phyloP scores from a whole-genome alignment of 768 basidiomycete genomes.

The Polyporus arcularius region DNA sequence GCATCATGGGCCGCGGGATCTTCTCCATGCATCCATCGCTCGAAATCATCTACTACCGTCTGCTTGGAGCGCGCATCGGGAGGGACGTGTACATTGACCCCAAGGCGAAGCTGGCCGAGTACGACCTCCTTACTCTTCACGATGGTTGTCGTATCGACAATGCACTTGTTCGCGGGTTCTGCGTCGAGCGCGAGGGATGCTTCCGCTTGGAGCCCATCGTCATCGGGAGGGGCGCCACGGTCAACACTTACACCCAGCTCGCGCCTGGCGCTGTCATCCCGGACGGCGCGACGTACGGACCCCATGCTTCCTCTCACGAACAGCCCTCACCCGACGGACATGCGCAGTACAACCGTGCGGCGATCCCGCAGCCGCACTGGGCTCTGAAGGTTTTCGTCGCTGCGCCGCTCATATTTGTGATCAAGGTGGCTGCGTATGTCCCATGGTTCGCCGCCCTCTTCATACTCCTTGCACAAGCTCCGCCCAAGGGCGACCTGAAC shows the following conservation, averaged over 20 bases:
- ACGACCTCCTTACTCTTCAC: conserved; percentile 43
- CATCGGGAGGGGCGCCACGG: conserved; percentile 39
- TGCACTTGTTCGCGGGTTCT: conserved; percentile 44
- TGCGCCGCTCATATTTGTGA: conserved; percentile 40
- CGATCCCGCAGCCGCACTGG: conserved; percentile 34
- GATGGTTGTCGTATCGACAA: conserved; percentile 47
- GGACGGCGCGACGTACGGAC: conserved; percentile 43
- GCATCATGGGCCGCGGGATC: conserved; percentile 44
- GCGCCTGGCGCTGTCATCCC: conserved; percentile 43
- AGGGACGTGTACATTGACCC: conserved; percentile 42
- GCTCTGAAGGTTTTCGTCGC: conserved; percentile 39
- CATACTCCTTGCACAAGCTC: conserved; percentile 37
- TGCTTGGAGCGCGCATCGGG: conserved; percentile 48
- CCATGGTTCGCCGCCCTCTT: conserved; percentile 46
- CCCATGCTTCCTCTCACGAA: conserved; percentile 48
- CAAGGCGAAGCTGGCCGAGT: conserved; percentile 41
- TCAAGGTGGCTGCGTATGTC: conserved; percentile 39
- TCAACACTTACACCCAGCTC: conserved; percentile 48
- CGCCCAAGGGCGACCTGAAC: conserved; percentile 27
- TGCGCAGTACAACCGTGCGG: conserved; percentile 43
- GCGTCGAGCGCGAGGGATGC: conserved; percentile 46
- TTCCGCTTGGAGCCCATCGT: conserved; percentile 43
- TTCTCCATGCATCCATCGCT: conserved; percentile 42
- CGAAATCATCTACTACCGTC: conserved; percentile 43
- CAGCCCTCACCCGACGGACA: conserved; percentile 37